Percentiles rank a stretch among this genome's conserved stretches.
These are phyloP conservation scores for Penicillium silybi DNA, from an alignment of 495 filamentous ascomycete genomes.

Conservation along the genomic window DNA sequence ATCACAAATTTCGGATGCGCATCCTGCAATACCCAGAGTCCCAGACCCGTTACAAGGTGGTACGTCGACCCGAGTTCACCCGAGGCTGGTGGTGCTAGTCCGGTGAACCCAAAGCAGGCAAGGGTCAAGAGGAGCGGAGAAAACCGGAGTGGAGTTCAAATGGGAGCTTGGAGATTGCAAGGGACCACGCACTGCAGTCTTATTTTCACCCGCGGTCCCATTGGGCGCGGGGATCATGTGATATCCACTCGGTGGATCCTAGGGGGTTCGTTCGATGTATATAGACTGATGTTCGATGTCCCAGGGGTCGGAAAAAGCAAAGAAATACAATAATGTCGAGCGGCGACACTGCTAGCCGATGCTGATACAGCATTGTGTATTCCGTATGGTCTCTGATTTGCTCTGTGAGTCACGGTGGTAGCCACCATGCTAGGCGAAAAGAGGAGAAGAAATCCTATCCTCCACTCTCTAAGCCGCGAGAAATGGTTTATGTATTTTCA, in stretches of 20 bases:
- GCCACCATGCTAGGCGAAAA: slow-evolving; percentile 11
- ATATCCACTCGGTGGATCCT: slow-evolving; percentile 15
- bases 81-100: slow-evolving; percentile 20
- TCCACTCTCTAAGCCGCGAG: not conserved
- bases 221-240: slow-evolving; percentile 29
- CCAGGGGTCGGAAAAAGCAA: not conserved
- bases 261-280: not conserved
- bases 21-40: not conserved
- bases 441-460: slow-evolving; percentile 1
- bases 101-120: slow-evolving; percentile 43
- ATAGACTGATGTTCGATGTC: not conserved
- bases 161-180: not conserved
- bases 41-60: not conserved
- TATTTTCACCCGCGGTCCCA: slow-evolving; percentile 10
- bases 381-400: not conserved
- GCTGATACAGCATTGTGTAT: not conserved
- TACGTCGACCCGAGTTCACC: slow-evolving; percentile 11
- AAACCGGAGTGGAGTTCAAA: slow-evolving; percentile 15
- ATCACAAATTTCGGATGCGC: not conserved
- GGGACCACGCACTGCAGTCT: slow-evolving; percentile 12
- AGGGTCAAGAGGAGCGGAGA: slow-evolving; percentile 13
- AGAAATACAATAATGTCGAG: not conserved
- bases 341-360: not conserved
- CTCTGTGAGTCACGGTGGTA: not conserved
- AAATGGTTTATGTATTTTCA: slow-evolving; percentile 32